Base-by-base conservation (phyloP, 2,329 filamentous ascomycete species). In the Alternaria dauci region DNA sequence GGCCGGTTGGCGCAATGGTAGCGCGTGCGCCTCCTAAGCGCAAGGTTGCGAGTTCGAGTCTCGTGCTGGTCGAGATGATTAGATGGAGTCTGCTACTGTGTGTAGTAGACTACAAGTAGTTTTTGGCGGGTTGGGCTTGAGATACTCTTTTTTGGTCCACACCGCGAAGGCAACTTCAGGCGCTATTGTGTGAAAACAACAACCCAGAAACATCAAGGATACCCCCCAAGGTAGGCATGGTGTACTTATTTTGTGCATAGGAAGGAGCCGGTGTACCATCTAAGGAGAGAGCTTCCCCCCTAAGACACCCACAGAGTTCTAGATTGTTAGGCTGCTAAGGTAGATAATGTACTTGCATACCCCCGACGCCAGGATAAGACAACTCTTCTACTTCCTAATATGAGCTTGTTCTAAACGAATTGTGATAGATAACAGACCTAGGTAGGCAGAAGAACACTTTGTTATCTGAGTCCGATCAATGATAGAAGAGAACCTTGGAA, bases 1-100 rank as follows among this genome's bases (percentile, higher is more conserved):
- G 72, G 72, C 68, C 68, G 70, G 73, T 67, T 77, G 73, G 74
- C 74, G 74, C 74, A 77, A 77, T 77, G 74, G 73, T 76, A 77
- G 74, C 73, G 74, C 74, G 74, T 72, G 70, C 72, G 72, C 74
- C 74, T 77, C 74, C 73, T 76, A 76, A 77, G 74, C 72, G 72
- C 70, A 72, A 76, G 74, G 74, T 63, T 76, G 74, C 70, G 68
- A 65, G 74, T 77, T 77, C 74, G 74, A 77, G 73, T 76, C 74
- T 65, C 68, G 70, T 71, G 62, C 73, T 69, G 71, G 69, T 76
- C 74, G 74, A 9, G 32, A 25, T 8, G 8, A 14, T 44, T 44
- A 4, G 1, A 43, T n/a, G 1, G 8, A 26, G 14, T 28, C 42
- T n/a, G 4, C 2, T 44, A 44, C 23, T 28, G 4, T 2, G 2